Evolutionary conservation across 1,139 yeast genomes (phyloP).

Genomic region (Casaregolazyma suthepensis): DNA sequence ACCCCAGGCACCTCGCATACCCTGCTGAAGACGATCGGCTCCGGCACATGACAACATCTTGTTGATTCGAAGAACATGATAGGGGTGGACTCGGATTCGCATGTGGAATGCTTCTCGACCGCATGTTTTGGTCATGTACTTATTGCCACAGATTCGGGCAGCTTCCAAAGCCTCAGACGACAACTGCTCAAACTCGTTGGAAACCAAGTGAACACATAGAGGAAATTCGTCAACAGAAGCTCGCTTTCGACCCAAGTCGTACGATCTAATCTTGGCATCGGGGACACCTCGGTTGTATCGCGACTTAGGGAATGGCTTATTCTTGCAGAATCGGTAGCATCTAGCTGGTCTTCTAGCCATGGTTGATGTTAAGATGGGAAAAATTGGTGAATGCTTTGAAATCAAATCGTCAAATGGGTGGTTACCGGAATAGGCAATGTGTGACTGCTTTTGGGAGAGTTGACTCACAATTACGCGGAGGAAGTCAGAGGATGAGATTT

Average conservation of each 20-base stretch:
- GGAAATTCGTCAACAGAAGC: conserved; percentile 99
- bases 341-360: conserved; percentile 99
- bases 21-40: conserved; percentile 99
- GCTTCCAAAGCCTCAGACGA: conserved; percentile 99
- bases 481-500: too few relatives aligned
- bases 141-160: conserved; percentile 99
- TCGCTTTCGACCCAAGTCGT: conserved; percentile 99
- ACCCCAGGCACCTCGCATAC: conserved; percentile 99
- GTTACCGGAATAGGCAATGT: conserved; percentile 1
- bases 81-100: conserved; percentile 99
- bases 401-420: neutral
- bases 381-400: conserved; percentile 2
- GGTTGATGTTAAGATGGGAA: conserved; percentile 33
- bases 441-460: conserved; percentile 5
- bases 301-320: conserved; percentile 99
- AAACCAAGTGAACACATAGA: conserved; percentile 97
- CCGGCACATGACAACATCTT: conserved; percentile 99
- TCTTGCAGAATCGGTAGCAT: conserved; percentile 99
- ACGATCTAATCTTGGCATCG: conserved; percentile 98
- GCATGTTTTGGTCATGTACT: conserved; percentile 93
- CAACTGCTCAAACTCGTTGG: conserved; percentile 98
- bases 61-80: conserved; percentile 99
- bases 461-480: neutral
- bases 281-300: conserved; percentile 99
- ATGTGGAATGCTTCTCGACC: conserved; percentile 99